A percentile compares a stretch with the other conserved stretches of the same genome.
Conservation (phyloP, 805 yeast genomes). For the Lipomyces lipofer region DNA sequence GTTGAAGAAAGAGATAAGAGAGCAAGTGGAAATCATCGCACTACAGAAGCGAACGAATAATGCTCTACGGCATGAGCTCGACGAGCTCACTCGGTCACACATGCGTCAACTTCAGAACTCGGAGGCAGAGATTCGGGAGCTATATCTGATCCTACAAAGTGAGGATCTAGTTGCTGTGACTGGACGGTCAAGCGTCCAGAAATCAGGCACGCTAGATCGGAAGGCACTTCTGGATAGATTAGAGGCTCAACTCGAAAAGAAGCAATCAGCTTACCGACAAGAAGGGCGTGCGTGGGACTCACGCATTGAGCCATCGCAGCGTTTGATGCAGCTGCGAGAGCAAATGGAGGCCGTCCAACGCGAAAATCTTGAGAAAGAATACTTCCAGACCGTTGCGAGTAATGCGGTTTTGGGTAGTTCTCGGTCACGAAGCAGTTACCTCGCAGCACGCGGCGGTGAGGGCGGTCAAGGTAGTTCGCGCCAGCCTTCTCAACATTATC, state of each 20-base stretch:
- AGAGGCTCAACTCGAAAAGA: slow-evolving; percentile 35
- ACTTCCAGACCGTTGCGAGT: slow-evolving; percentile 36
- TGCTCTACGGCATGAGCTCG: slow-evolving; percentile 59
- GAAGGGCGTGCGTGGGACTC: slow-evolving; percentile 46
- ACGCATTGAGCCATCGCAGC: slow-evolving; percentile 71
- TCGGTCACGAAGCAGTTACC: slow-evolving; percentile 79
- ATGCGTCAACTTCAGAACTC: slow-evolving; percentile 42
- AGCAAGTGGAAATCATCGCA: slow-evolving; percentile 58
- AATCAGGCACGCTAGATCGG: slow-evolving; percentile 12
- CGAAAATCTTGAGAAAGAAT: slow-evolving; percentile 82
- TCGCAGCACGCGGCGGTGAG: slow-evolving; percentile 81
- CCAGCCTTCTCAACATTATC: slow-evolving; percentile 1
- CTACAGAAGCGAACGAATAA: slow-evolving; percentile 63
- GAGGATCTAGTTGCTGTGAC: slow-evolving; percentile 26
- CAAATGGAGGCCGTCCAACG: slow-evolving; percentile 82
- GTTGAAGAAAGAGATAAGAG: slow-evolving; percentile 60
- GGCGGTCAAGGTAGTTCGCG: slow-evolving; percentile 46
- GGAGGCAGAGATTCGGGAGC: slow-evolving; percentile 60
- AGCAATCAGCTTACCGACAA: slow-evolving; percentile 45
- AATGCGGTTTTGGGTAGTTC: slow-evolving; percentile 42
- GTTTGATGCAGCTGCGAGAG: slow-evolving; percentile 72
- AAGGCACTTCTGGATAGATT: slow-evolving; percentile 15
- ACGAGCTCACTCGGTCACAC: slow-evolving; percentile 54
- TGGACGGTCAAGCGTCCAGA: background rate
- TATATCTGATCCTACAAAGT: slow-evolving; percentile 59